Evolutionary conservation across 768 basidiomycete genomes (phyloP), one percentile per base, ranked within the genome.

Genomic region (Mycena filopes): DNA sequence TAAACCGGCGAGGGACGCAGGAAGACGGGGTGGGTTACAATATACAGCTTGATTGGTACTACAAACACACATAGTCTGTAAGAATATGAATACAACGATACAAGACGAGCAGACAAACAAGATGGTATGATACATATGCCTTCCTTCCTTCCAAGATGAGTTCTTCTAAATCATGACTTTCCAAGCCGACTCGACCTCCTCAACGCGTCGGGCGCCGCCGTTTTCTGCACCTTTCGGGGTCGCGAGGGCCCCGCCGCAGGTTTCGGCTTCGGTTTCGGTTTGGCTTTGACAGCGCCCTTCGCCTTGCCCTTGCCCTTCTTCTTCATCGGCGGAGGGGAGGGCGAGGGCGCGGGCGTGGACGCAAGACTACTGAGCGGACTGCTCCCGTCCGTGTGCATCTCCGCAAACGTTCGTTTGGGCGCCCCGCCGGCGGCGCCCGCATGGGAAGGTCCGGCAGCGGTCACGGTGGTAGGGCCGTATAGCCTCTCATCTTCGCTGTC

Each of bases 71-170:
- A 42, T 42, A 0, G 11, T 28, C 53, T 21, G 40, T 42, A 41
- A 4, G 20, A 12, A 21, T 6, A 45, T 18, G 23, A 18, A 48
- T 21, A 21, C 6, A 12, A 55, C 23, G 36, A 62, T 47, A 20
- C 33, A 46, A 26, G 18, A 60, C 11, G 38, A 41, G n/a, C n/a
- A 16, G 41, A 60, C 40, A 26, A 31, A 38, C 40, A 38, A 47
- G 36, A 15, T 46, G 42, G n/a, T 63, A 63, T 59, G 43, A 53
- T 65, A 65, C 63, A 65, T 15, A 41, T 26, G 36, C n/a, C n/a
- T 57, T 33, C 25, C 56, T 42, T 45, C 56, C 51, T 41, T 45
- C 63, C 45, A 46, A 60, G 36, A 50, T 41, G 28, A 26, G 23
- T 26, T 25, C 25, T 15, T 45, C 31, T 60, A 60, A 36, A 47